Evolutionary conservation across 495 filamentous ascomycete genomes (phyloP), one percentile per base, ranked within the genome.

Genomic region (Mytilinidion resinicola): DNA sequence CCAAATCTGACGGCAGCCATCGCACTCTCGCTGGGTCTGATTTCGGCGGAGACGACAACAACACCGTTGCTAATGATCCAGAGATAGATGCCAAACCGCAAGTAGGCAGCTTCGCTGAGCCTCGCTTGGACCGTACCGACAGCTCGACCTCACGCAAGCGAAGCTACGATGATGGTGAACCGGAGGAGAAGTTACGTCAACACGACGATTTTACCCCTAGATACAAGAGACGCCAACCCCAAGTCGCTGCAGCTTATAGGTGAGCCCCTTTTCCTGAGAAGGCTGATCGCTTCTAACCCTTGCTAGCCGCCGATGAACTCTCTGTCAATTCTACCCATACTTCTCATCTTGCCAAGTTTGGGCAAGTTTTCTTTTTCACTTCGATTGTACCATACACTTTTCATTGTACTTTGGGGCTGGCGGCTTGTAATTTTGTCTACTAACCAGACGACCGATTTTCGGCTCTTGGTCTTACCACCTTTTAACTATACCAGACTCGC

Each of bases 1-100:
- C 60, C 55, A 51, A 51, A 25, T 72, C 69, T 41, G 61, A 69
- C 34, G 56, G 38, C 9, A 72, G 72, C 51, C 61, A 67, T 37
- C 62, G 61, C 46, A 70, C 67, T 15, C 46, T 61, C 1, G 61
- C 62, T 33, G 72, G 69, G 7, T 72, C 71, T 0, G 69, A 72
- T 46, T 70, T 71, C 41, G 57, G 64, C 6, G 20, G 42, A 4
- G 65, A 67, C 19, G 42, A 17, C 7, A 47, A 55, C 15, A 25
- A 56, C 12, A 33, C 51, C 7, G 60, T 64, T 54, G 14, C 55
- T 52, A 42, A 55, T 21, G 48, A 56, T 53, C 52, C 57, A 39
- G 36, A 56, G 49, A 20, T 36, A 12, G 6, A 34, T 9, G 3
- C 33, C 20, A n/a, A 42, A 39, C 30, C 19, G 6, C 25, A 6